Evolutionary conservation across 768 basidiomycete genomes (phyloP), one percentile per base, ranked within the genome.

Genomic region (Rhizopogon vesiculosus): DNA sequence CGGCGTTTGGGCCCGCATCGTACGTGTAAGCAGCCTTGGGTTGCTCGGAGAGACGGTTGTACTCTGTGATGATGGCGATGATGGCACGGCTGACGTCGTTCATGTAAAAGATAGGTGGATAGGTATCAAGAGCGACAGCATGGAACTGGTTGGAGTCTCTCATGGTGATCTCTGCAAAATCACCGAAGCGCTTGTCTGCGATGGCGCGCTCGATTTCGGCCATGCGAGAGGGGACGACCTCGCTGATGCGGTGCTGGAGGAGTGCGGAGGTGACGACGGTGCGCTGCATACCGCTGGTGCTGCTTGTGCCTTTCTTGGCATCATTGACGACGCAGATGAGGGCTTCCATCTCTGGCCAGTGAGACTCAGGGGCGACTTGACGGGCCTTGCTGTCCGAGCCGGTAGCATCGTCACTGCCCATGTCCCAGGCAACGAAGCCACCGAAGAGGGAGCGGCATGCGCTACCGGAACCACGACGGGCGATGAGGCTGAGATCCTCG

Each of bases 61-160:
- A 86, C 74, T 98, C 97, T 42, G 89, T 87, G 61, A 99, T 79
- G 65, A 98, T 72, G 6, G 86, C 78, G 67, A 99, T 92, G 74
- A 99, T 92, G n/a, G 91, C 72, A n/a, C 90, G 81, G 55, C 86
- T 89, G 63, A 96, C 92, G 72, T 99, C 97, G 76, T 98, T 98
- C 85, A 99, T 87, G 78, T 99, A 99, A 72, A 99, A 98, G 72
- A 98, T 98, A 42, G 97, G 97, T 1, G 97, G 97, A 42, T 89
- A 84, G 0, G 97, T 98, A 74, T 99, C 97, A 60, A 98, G 86
- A 49, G 90, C 91, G 61, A 98, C 93, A 28, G 97, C 94, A 68
- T 99, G 97, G 84, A 99, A 99, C 76, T 93, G 89, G 76, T 99
- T 99, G 51, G 93, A 96, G 70, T 99, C 97, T 48, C 82, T 84